Evolutionary conservation across 345 rosid species (phyloP), one percentile per base, ranked within the genome.

Genomic region (Citrus cavaleriei): DNA sequence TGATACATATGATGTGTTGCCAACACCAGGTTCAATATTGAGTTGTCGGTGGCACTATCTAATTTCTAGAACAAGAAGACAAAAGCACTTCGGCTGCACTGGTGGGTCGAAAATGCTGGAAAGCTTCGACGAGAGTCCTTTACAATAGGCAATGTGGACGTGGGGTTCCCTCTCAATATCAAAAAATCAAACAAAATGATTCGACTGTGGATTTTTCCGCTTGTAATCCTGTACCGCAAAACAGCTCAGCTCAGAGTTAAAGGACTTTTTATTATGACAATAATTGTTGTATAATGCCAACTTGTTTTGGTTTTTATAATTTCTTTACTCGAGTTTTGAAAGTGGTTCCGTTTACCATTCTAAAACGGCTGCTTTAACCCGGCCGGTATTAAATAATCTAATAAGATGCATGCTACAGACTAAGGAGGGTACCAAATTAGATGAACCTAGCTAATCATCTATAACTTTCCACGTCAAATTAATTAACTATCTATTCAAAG

Each of bases 201-300:
- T 80, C 22, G 58, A 24, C 4, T 35, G 38, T 19, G 16, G 25
- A 68, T 3, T 60, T 35, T 35, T 77, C 42, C 67, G 55, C 54
- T 4, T 54, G 7, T 5, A 54, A 54, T 54, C 62, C 28, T 13
- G n/a, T 62, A 32, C 69, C 74, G 55, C 70, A 35, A 27, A 61
- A 30, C 85, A 75, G 58, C 79, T 64, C 85, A 75, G 58, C 79
- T 64, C 65, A 75, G 27, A 9, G 30, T 6, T 5, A 6, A 64
- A 6, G 21, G 63, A 49, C 10, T 7, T 69, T 38, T 54, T 68
- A 63, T 70, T 13, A n/a, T 38, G 10, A 63, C 21, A 27, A 28
- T 62, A 18, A 46, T 63, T 40, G 12, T 42, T 61, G n/a, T 25
- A 5, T 19, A 46, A 30, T 51, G 38, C 38, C 57, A 64, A 51